These are phyloP conservation scores for Phlyctochytrium planicorne DNA, from an alignment of 192 early-diverging fungal genomes.

Conservation along the genomic window DNA sequence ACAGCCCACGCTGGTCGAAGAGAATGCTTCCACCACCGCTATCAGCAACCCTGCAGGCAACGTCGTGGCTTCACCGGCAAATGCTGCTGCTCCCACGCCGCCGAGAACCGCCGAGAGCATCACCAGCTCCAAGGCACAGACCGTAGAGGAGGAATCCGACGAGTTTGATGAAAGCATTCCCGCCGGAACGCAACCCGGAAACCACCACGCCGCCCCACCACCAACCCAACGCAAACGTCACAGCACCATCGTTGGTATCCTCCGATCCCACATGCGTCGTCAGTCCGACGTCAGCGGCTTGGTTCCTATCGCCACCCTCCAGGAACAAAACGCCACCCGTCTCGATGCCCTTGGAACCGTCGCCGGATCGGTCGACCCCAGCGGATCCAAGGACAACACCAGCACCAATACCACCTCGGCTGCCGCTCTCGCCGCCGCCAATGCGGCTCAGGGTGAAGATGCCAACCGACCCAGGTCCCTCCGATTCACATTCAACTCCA, in stretches of 20 bases:
- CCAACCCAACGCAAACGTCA: conserved; percentile 43
- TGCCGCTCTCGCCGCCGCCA: background rate
- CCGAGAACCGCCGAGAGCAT: background rate
- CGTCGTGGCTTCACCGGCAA: conserved; percentile 1
- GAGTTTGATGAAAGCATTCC: background rate
- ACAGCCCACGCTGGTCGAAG: conserved; percentile 1
- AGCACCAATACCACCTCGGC: background rate
- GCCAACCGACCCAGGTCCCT: conserved; percentile 58
- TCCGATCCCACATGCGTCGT: conserved; percentile 46
- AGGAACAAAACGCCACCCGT: conserved; percentile 2
- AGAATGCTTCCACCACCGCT: conserved; percentile 21
- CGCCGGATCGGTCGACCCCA: conserved; percentile 2
- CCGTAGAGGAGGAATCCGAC: background rate
- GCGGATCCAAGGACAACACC: background rate
- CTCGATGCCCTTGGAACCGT: conserved; percentile 3
- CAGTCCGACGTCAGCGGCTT: conserved; percentile 36
- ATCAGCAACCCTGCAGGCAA: conserved; percentile 31
- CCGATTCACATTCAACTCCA: conserved; percentile 64
- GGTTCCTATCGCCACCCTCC: conserved; percentile 6
- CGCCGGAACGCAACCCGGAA: background rate
- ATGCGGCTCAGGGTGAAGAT: conserved; percentile 27
- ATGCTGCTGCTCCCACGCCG: background rate
- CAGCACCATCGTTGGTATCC: conserved; percentile 57
- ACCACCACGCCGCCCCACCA: background rate
- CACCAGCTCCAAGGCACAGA: background rate